phyloP scores from a whole-genome alignment of 1,284 basidiomycete species.

The Naganishia cerealis region DNA sequence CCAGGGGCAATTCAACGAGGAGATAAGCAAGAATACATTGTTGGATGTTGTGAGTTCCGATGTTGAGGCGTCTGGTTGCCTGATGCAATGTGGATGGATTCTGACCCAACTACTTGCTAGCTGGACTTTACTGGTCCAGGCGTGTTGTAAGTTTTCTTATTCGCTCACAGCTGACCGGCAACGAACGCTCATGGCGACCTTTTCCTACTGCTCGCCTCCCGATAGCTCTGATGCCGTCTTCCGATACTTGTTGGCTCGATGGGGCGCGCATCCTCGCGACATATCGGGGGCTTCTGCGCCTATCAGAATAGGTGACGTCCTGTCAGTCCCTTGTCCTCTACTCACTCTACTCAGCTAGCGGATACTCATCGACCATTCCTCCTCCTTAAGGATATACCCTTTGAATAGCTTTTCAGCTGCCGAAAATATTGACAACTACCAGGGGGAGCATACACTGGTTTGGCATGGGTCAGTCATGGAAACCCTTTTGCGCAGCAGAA shows the following conservation, averaged over 20 bases:
- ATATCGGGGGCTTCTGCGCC: slow-evolving; percentile 28
- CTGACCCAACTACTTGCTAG: slow-evolving; percentile 2
- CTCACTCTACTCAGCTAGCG: neutral
- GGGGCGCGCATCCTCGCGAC: slow-evolving; percentile 32
- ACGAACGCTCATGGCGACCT: neutral
- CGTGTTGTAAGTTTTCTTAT: slow-evolving; percentile 20
- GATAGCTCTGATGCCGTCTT: slow-evolving; percentile 33
- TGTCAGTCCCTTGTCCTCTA: slow-evolving; percentile 28
- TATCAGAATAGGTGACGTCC: slow-evolving; percentile 35
- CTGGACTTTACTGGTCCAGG: slow-evolving; percentile 35
- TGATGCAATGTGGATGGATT: neutral
- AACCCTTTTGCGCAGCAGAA: too few relatives aligned
- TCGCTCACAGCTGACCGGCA: neutral
- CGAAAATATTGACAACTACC: slow-evolving; percentile 10
- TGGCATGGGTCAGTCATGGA: slow-evolving; percentile 21
- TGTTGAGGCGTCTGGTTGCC: neutral
- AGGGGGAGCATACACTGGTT: slow-evolving; percentile 24
- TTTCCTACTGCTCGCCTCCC: neutral
- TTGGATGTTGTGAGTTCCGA: slow-evolving; percentile 18
- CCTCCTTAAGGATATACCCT: slow-evolving; percentile 15
- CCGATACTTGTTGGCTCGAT: slow-evolving; percentile 34
- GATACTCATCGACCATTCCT: neutral
- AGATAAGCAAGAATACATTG: slow-evolving; percentile 11
- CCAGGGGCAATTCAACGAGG: neutral
- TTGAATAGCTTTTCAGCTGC: slow-evolving; percentile 19